Percentiles rank a stretch among this genome's conserved stretches.
phyloP scores from a whole-genome alignment of 1,284 basidiomycete genomes.

The Gomphus sp. region DNA sequence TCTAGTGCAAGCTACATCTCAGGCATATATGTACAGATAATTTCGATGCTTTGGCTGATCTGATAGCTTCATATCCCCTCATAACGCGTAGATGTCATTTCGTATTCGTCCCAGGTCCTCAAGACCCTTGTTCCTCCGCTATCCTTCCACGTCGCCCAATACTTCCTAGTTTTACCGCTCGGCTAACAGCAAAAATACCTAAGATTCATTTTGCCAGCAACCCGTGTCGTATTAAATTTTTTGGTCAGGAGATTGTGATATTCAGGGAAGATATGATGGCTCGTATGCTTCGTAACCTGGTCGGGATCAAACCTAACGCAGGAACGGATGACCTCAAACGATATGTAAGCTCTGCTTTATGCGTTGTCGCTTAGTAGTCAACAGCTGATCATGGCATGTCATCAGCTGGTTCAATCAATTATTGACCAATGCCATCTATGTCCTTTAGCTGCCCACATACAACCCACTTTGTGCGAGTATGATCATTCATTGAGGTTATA shows the following conservation, averaged over 20 bases:
- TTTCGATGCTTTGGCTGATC: constrained; percentile 79
- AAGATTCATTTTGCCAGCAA: constrained; percentile 82
- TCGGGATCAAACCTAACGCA: constrained; percentile 74
- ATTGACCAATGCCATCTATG: constrained; percentile 88
- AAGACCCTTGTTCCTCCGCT: constrained; percentile 73
- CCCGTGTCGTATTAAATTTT: constrained; percentile 92
- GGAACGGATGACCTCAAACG: constrained; percentile 74
- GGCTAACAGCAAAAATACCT: constrained; percentile 63
- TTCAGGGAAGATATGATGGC: constrained; percentile 93
- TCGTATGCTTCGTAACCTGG: constrained; percentile 85
- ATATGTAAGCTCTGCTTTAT: constrained; percentile 55
- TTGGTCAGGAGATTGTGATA: constrained; percentile 92
- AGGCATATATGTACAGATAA: constrained; percentile 43
- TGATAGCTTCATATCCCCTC: constrained; percentile 72
- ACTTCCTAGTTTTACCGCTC: constrained; percentile 61
- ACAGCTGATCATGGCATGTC: not conserved
- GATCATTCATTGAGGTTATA: constrained; percentile 92
- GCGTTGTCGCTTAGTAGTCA: not conserved
- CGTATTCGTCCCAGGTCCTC: constrained; percentile 89
- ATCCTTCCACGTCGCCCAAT: constrained; percentile 75
- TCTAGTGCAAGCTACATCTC: not conserved
- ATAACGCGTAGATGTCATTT: constrained; percentile 81
- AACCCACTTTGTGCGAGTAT: constrained; percentile 85
- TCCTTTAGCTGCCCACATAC: constrained; percentile 75
- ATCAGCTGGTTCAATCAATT: constrained; percentile 85